Base-by-base conservation (phyloP, 768 basidiomycete species). In the Lentinula edodes region DNA sequence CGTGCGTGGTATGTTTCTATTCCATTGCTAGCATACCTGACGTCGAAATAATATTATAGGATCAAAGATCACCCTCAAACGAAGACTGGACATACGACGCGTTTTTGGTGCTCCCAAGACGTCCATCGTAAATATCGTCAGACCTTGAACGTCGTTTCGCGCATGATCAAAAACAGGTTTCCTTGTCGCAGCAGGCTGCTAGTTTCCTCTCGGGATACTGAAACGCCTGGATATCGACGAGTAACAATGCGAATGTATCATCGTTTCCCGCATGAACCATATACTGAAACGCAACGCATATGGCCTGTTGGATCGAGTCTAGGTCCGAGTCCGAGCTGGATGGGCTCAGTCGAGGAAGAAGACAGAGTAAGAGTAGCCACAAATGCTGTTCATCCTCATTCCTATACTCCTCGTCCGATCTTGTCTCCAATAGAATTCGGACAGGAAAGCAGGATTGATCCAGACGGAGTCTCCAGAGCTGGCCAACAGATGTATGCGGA, bases 21-120 rank as follows among this genome's bases (percentile, higher is more conserved):
- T 28, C 60, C n/a, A 43, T 50, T 43, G 42, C 6, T 36, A 15
- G n/a, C 52, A 60, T 34, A 15, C 35, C 59, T 20, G 42, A 10
- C 46, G 53, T 62, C 12, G 6, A 43, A 43, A n/a, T n/a, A 16
- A 45, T 43, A 23, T 52, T 41, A 52, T 36, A 82, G 80, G 8
- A 76, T 81, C 10, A 81, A 81, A 63, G 81, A 82, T 66, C 80
- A 82, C 61, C 80, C 79, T 15, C 76, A 72, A 12, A 72, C 77
- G 42, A 77, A 76, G 42, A 73, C 74, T 60, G 81, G 80, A 8
- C 77, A 81, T 67, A 83, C 81, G 64, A 82, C 78, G 20, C 74
- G 80, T 36, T 73, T 79, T 16, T 80, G 80, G 78, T 83, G 80
- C 69, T 80, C 79, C 8, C 81, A 81, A 62, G 81, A 83, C 62